Evolutionary conservation across 2,329 filamentous ascomycete genomes (phyloP), one percentile per base, ranked within the genome.

Genomic region (Apiospora marii): DNA sequence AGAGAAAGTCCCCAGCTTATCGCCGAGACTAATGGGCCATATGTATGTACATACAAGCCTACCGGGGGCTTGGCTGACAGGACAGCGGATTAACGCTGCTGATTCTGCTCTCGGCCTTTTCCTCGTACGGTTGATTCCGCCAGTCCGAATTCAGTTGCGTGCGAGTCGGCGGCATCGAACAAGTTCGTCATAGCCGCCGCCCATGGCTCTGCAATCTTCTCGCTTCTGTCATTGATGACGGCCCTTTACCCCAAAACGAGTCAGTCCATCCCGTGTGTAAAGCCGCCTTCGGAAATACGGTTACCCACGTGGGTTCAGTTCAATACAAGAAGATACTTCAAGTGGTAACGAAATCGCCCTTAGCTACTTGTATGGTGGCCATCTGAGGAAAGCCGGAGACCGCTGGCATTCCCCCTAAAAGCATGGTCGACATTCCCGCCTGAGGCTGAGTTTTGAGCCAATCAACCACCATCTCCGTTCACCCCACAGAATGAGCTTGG

Each of bases 1-100:
- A 64, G 34, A 64, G 58, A 64, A 64, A 64, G 58, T 64, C 58
- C 58, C 58, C 58, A 64, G 58, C 58, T 64, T 64, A 64, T 64
- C 58, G 19, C 58, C 58, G 58, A 64, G 58, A 64, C 58, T 64
- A 64, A 64, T 41, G 58, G 27, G 13, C 51, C 24, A 30, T 13
- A 41, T 10, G 4, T 37, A 37, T 37, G 37, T 30, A 30, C 27
- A 30, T 41, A 49, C 46, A 49, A 49, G n/a, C 22, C 34, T 64
- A 64, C 58, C 37, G 41, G 58, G 34, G 58, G 27, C 53, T 34
- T 58, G 8, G 27, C 27, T 58, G 27, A 34, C 14, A 34, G 27
- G 27, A 58, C 27, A 58, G 19, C 34, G 53, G 53, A 30, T 58
- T 14, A 19, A 58, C 3, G 27, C 14, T 34, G 27, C 16, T 34